phyloP scores from a whole-genome alignment of 352 stramenopile species.

The Pythium angustatum region DNA sequence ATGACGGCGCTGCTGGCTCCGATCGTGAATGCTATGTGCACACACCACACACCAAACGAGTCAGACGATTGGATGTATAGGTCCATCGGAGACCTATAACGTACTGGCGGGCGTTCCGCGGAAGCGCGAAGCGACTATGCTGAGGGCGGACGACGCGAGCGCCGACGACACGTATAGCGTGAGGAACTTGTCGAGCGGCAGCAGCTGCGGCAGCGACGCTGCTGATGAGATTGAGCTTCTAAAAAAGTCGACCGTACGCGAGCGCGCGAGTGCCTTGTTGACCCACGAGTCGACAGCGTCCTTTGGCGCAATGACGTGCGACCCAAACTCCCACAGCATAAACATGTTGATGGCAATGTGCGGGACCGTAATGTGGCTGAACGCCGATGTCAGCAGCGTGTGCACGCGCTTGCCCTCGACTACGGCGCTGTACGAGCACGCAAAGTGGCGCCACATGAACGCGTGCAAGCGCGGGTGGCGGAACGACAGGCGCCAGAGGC shows the following conservation, averaged over 20 bases:
- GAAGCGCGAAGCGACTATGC: conserved; percentile 63
- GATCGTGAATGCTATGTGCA: conserved; percentile 70
- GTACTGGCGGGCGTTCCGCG: conserved; percentile 57
- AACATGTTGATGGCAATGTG: conserved; percentile 90
- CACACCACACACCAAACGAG: no score
- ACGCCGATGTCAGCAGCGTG: conserved; percentile 76
- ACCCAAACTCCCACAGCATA: conserved; percentile 87
- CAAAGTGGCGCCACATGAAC: conserved; percentile 86
- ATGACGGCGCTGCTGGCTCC: conserved; percentile 81
- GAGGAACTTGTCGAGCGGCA: conserved; percentile 68
- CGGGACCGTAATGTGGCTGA: conserved; percentile 82
- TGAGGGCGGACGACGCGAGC: conserved; percentile 66
- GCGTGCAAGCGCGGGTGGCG: conserved; percentile 44
- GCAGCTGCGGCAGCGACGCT: conserved; percentile 29
- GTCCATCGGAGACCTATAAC: conserved; percentile 13
- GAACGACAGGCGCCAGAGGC: conserved; percentile 72
- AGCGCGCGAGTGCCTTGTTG: conserved; percentile 50
- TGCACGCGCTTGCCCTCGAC: conserved; percentile 63
- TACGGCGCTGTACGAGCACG: conserved; percentile 79
- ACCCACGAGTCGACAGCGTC: conserved; percentile 47
- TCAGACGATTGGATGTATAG: conserved; percentile 16
- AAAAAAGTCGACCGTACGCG: conserved; percentile 45
- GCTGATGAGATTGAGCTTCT: conserved; percentile 32
- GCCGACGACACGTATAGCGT: conserved; percentile 72
- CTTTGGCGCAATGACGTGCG: conserved; percentile 48